Percentiles rank a stretch among this genome's conserved stretches.
Conservation (phyloP, 2,329 filamentous ascomycete genomes). For the Exserohilum rostratum region DNA sequence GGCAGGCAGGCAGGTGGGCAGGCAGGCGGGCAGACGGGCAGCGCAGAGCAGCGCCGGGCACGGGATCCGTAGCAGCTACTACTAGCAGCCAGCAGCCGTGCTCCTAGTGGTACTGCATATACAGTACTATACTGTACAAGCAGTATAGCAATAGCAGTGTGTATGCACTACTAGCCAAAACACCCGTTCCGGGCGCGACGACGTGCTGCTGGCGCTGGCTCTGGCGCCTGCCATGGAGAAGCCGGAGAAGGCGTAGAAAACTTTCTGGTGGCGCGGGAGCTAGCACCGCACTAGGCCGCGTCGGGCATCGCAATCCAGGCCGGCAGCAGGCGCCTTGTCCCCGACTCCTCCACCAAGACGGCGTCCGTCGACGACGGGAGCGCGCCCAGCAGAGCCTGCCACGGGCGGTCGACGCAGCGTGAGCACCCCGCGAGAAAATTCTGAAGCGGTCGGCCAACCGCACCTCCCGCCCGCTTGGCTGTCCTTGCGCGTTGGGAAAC, state of each 20-base stretch:
- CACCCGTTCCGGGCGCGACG: no score
- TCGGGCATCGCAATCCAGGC: constrained; percentile 20
- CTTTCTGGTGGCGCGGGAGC: constrained; percentile 30
- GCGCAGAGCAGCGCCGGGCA: no score
- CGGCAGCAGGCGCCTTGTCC: constrained; percentile 26
- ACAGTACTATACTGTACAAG: no score
- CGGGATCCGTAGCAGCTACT: no score
- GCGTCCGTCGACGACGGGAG: constrained; percentile 13
- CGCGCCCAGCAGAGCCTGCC: neutral
- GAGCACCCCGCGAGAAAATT: constrained; percentile 38
- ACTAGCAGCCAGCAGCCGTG: no score
- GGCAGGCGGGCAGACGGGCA: no score
- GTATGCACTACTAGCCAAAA: no score
- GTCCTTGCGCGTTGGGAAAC: constrained; percentile 15
- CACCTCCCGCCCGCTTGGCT: constrained; percentile 29
- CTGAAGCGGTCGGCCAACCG: constrained; percentile 29
- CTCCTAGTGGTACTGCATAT: no score
- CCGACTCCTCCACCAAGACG: constrained; percentile 22
- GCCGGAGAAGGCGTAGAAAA: constrained; percentile 39
- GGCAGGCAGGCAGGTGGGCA: no score
- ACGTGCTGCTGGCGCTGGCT: no score
- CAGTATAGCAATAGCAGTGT: no score
- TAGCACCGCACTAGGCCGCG: constrained; percentile 15
- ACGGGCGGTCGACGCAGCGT: constrained; percentile 17
- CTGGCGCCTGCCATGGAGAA: no score